Percentiles rank a stretch among this genome's conserved stretches.
Conservation (phyloP, 192 early-diverging fungal genomes). For the Dimargaris verticillata region DNA sequence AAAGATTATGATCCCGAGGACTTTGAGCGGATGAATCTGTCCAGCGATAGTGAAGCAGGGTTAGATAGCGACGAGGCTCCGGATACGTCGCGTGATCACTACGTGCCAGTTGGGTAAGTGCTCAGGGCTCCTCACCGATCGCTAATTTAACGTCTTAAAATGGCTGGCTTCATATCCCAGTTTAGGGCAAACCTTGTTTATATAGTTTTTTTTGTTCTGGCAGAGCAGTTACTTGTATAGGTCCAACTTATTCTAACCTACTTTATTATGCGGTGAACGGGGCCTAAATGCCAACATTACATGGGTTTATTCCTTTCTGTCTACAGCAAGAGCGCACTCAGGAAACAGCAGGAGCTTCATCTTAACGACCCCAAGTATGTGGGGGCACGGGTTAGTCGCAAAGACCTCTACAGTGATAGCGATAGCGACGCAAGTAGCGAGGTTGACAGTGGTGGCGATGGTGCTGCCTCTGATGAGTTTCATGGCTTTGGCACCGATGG, state of each 20-base stretch:
- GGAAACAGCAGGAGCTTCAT: constrained; percentile 35
- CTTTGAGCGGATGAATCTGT: constrained; percentile 29
- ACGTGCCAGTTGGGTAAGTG: constrained; percentile 44
- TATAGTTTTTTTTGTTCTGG: too few relatives aligned
- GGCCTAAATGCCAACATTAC: too few relatives aligned
- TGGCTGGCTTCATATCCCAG: too few relatives aligned
- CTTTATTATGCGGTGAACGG: too few relatives aligned
- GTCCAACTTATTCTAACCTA: too few relatives aligned
- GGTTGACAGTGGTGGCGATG: constrained; percentile 20
- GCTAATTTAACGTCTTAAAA: too few relatives aligned
- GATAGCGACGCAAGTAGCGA: constrained; percentile 27
- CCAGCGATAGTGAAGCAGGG: constrained; percentile 31
- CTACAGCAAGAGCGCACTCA: constrained; percentile 40
- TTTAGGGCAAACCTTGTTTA: too few relatives aligned
- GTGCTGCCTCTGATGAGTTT: constrained; percentile 9
- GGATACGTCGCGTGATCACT: constrained; percentile 41
- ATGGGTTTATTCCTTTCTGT: too few relatives aligned
- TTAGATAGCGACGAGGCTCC: constrained; percentile 29
- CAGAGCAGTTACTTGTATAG: too few relatives aligned
- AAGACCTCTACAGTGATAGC: constrained; percentile 34
- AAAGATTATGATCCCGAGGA: constrained; percentile 54
- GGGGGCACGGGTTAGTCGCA: constrained; percentile 48
- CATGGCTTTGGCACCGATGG: constrained; percentile 14
- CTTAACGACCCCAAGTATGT: constrained; percentile 58
- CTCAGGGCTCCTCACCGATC: neutral